These are phyloP conservation scores for Phytopythium cucurbitacearum DNA, from an alignment of 352 stramenopile species.

Conservation along the genomic window DNA sequence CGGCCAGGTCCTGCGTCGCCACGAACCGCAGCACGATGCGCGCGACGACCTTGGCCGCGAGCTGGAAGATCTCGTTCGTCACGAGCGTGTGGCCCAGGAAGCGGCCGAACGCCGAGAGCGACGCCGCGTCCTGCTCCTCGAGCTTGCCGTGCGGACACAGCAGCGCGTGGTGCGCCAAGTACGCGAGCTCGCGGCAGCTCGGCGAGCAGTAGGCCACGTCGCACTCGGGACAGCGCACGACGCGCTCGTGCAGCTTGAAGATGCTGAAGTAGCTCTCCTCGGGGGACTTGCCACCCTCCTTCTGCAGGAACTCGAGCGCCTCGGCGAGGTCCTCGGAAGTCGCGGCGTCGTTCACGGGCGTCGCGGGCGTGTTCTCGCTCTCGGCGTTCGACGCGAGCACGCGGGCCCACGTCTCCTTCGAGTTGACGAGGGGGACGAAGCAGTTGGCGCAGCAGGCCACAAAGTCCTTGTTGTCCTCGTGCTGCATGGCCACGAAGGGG, in stretches of 20 bases:
- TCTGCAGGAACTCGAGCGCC: slow-evolving; percentile 56
- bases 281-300: slow-evolving; percentile 54
- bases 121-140: slow-evolving; percentile 24
- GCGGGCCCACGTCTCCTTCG: slow-evolving; percentile 48
- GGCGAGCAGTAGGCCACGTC: slow-evolving; percentile 85
- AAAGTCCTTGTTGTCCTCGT: slow-evolving; percentile 78
- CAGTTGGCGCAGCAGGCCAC: slow-evolving; percentile 78
- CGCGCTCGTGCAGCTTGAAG: slow-evolving; percentile 47
- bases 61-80: slow-evolving; percentile 94
- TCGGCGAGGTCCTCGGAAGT: slow-evolving; percentile 47
- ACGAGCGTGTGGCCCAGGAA: slow-evolving; percentile 76
- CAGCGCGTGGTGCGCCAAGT: slow-evolving; percentile 70
- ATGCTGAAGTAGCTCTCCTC: slow-evolving; percentile 74
- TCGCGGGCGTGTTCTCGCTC: slow-evolving; percentile 36
- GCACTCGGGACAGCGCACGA: slow-evolving; percentile 55
- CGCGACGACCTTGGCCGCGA: slow-evolving; percentile 86
- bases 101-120: slow-evolving; percentile 57
- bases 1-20: slow-evolving; percentile 41
- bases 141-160: slow-evolving; percentile 44
- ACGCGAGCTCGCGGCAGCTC: slow-evolving; percentile 63
- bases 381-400: slow-evolving; percentile 34
- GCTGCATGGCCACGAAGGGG: slow-evolving; percentile 67
- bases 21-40: slow-evolving; percentile 64
- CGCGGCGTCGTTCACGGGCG: slow-evolving; percentile 39
- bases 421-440: slow-evolving; percentile 73